phyloP scores from a whole-genome alignment of 2,329 filamentous ascomycete species.

The Scedosporium dehoogii region DNA sequence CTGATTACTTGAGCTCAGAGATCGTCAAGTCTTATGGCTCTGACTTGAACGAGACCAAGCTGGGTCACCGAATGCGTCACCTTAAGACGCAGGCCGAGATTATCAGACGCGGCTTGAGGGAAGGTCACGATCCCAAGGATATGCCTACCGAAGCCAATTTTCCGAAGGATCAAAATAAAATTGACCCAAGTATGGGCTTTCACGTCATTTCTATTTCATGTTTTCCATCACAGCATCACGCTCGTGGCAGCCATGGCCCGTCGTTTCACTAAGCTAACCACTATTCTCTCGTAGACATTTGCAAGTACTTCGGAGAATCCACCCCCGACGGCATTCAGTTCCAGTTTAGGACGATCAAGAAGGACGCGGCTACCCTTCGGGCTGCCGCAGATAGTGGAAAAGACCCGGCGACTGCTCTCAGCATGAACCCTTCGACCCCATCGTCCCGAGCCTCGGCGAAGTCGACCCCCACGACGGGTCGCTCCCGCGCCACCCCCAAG shows the following conservation, averaged over 20 bases:
- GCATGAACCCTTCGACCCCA: slow-evolving; percentile 2
- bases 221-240: background rate
- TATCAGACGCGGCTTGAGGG: slow-evolving; percentile 23
- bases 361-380: slow-evolving; percentile 37
- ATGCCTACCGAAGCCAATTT: slow-evolving; percentile 25
- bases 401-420: slow-evolving; percentile 33
- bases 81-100: slow-evolving; percentile 31
- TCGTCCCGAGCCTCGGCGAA: slow-evolving; percentile 7
- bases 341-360: slow-evolving; percentile 48
- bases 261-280: background rate
- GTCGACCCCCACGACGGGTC: slow-evolving; percentile 11
- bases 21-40: slow-evolving; percentile 37
- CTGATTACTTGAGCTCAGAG: slow-evolving; percentile 22
- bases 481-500: slow-evolving; percentile 7
- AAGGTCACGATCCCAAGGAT: slow-evolving; percentile 31
- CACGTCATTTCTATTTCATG: background rate
- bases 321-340: slow-evolving; percentile 49
- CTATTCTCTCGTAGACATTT: slow-evolving; percentile 36
- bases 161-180: slow-evolving; percentile 25
- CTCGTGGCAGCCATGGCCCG: background rate
- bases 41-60: slow-evolving; percentile 34
- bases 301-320: slow-evolving; percentile 49
- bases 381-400: slow-evolving; percentile 31
- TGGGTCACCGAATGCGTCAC: slow-evolving; percentile 43
- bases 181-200: slow-evolving; percentile 17